Conservation (phyloP, 805 yeast genomes). For the Candida nonsorbophila region DNA sequence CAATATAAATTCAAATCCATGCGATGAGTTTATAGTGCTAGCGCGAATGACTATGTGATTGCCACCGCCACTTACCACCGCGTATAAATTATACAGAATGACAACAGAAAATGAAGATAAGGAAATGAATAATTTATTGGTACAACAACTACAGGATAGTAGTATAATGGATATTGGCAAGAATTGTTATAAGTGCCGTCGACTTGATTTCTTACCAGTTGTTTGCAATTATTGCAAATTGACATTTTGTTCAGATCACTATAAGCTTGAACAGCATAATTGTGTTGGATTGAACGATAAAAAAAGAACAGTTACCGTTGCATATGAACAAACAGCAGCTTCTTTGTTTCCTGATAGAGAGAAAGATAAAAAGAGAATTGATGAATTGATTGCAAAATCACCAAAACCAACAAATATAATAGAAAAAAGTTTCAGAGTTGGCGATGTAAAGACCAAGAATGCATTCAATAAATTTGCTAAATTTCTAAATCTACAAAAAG, state of each 20-base stretch:
- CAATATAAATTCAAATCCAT: constrained; percentile 70
- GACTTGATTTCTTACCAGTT: constrained; percentile 56
- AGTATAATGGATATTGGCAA: constrained; percentile 53
- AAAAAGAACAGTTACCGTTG: constrained; percentile 11
- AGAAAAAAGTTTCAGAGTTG: constrained; percentile 20
- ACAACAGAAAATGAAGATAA: too few species aligned
- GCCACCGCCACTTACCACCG: constrained; percentile 8
- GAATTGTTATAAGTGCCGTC: constrained; percentile 48
- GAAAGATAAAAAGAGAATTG: constrained; percentile 33
- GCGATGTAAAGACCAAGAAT: constrained; percentile 17
- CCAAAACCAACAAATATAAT: constrained; percentile 20
- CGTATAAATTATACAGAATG: background rate
- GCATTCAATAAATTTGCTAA: constrained; percentile 23
- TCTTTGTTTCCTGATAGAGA: constrained; percentile 49
- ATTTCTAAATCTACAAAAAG: constrained; percentile 20
- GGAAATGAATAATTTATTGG: constrained; percentile 4
- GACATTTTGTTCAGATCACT: constrained; percentile 47
- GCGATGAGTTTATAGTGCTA: constrained; percentile 7
- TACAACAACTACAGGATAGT: constrained; percentile 13
- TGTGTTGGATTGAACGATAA: constrained; percentile 18
- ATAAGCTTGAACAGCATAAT: constrained; percentile 28
- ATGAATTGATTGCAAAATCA: constrained; percentile 13
- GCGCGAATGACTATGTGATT: constrained; percentile 1
- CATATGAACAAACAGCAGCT: constrained; percentile 25
- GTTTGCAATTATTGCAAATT: constrained; percentile 44